phyloP scores from a whole-genome alignment of 179 eudicot species.

The Corrigiola litoralis region DNA sequence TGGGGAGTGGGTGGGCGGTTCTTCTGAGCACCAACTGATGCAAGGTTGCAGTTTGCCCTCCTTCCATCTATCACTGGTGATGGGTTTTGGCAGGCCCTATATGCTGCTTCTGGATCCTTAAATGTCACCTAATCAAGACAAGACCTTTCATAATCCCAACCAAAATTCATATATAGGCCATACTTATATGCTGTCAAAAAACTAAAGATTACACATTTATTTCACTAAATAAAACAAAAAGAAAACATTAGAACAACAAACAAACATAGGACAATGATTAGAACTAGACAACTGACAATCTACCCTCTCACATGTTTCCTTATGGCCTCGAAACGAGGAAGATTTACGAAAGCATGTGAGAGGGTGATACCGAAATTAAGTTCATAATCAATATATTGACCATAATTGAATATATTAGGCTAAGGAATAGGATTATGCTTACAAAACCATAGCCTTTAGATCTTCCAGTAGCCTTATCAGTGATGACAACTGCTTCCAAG shows the following conservation, averaged over 20 bases:
- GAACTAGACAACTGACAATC: too few relatives aligned
- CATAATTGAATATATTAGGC: not conserved
- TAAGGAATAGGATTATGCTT: not conserved
- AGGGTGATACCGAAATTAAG: not conserved
- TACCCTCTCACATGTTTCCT: not conserved
- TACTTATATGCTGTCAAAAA: too few relatives aligned
- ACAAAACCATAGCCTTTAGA: constrained; percentile 52
- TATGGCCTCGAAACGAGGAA: too few relatives aligned
- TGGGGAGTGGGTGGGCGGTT: constrained; percentile 28
- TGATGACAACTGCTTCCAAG: constrained; percentile 45
- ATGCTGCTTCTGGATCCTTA: constrained; percentile 52
- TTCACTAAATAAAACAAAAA: too few relatives aligned
- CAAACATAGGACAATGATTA: too few relatives aligned
- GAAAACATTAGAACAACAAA: too few relatives aligned
- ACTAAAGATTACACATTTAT: not conserved
- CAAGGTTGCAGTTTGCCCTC: constrained; percentile 59
- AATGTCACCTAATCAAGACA: constrained; percentile 43
- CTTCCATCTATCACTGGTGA: constrained; percentile 61
- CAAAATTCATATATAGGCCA: not conserved
- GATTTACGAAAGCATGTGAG: not conserved
- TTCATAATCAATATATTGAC: too few relatives aligned
- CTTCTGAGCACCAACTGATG: constrained; percentile 54
- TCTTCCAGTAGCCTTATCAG: constrained; percentile 41
- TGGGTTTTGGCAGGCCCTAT: constrained; percentile 61
- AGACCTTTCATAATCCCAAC: not conserved